A percentile compares a stretch with the other conserved stretches of the same genome.
phyloP scores from a whole-genome alignment of 768 basidiomycete genomes.

The Neoboletus subvelutipes region DNA sequence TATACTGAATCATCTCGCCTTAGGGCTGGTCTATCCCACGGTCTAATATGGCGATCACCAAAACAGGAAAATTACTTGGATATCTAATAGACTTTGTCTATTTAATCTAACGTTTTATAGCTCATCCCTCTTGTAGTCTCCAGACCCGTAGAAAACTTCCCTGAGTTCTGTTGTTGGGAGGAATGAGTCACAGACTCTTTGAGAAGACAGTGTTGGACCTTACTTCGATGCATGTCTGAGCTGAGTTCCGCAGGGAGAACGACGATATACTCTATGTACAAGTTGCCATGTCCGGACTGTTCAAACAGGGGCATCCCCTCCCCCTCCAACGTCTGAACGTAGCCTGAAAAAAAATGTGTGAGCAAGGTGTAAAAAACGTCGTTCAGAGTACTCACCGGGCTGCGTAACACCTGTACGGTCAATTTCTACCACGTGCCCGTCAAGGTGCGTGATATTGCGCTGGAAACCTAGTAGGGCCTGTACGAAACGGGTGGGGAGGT shows the following conservation, averaged over 20 bases:
- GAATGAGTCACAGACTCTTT: constrained; percentile 6
- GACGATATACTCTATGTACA: constrained; percentile 93
- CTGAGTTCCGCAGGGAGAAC: constrained; percentile 78
- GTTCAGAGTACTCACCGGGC: constrained; percentile 54
- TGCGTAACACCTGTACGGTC: constrained; percentile 83
- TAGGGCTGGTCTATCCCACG: constrained; percentile 34
- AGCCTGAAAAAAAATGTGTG: constrained; percentile 47
- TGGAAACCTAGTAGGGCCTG: constrained; percentile 98
- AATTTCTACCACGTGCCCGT: constrained; percentile 76
- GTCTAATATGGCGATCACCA: constrained; percentile 8
- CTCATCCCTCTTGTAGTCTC: constrained; percentile 37
- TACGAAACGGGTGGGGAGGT: not conserved
- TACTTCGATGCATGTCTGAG: constrained; percentile 69
- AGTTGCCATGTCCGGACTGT: constrained; percentile 62
- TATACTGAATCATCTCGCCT: constrained; percentile 15
- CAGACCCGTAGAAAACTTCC: constrained; percentile 51
- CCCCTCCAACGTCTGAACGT: constrained; percentile 79
- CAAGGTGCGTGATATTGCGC: constrained; percentile 87
- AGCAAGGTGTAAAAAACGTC: not conserved
- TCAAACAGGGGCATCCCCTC: constrained; percentile 88
- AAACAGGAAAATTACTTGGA: not conserved
- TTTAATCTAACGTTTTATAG: constrained; percentile 29
- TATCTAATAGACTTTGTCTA: constrained; percentile 9
- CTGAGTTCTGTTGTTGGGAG: constrained; percentile 45
- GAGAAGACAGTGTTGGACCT: constrained; percentile 34